A percentile compares a stretch with the other conserved stretches of the same genome.
These are phyloP conservation scores for Paraconiothyrium sp. DNA, from an alignment of 2,329 filamentous ascomycete genomes.

Conservation along the genomic window DNA sequence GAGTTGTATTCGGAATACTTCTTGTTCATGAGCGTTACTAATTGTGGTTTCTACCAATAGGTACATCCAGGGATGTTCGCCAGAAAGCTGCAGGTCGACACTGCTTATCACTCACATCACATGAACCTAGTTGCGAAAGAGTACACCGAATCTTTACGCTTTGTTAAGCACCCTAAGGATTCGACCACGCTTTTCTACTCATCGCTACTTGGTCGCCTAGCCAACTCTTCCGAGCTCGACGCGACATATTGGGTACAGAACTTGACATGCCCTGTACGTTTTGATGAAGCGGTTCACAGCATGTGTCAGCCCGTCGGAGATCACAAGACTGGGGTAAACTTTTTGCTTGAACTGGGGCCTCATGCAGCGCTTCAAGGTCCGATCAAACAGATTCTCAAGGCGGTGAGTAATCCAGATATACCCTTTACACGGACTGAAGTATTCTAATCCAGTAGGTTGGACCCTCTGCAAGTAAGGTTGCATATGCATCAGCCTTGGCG, in stretches of 20 bases:
- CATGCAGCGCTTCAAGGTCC: constrained; percentile 37
- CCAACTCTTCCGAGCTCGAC: constrained; percentile 22
- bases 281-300: constrained; percentile 24
- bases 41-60: neutral
- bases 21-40: neutral
- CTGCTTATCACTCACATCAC: constrained; percentile 55
- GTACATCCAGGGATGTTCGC: constrained; percentile 45
- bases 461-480: constrained; percentile 27
- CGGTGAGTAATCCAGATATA: neutral
- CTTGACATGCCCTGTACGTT: constrained; percentile 30
- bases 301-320: constrained; percentile 28
- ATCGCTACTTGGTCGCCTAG: constrained; percentile 26
- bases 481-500: constrained; percentile 33
- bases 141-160: constrained; percentile 37
- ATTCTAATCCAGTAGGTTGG: constrained; percentile 13
- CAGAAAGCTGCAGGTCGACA: constrained; percentile 53
- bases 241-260: constrained; percentile 40
- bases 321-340: constrained; percentile 25
- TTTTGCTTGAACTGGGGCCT: constrained; percentile 36
- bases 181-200: constrained; percentile 29
- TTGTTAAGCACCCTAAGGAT: constrained; percentile 28
- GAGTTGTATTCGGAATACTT: constrained; percentile 13
- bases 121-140: constrained; percentile 34
- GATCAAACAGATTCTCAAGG: constrained; percentile 33
- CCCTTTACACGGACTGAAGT: neutral